Conservation (phyloP, 768 basidiomycete species). For the Mycena chlorophos region DNA sequence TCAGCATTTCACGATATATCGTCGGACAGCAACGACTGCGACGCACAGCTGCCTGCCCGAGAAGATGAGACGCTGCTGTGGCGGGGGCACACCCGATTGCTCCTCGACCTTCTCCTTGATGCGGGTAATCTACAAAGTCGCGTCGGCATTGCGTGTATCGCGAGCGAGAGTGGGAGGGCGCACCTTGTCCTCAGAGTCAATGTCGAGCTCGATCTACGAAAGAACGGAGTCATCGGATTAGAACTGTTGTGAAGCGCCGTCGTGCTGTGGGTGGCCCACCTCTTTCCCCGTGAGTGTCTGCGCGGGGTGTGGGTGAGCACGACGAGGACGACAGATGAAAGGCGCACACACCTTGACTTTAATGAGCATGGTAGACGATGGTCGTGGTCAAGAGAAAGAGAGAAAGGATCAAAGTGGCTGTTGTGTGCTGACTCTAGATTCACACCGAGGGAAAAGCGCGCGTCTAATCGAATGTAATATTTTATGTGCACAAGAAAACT, state of each 20-base stretch:
- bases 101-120: conserved; percentile 99
- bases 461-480: too few relatives aligned
- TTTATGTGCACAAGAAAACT: background rate
- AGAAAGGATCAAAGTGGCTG: background rate
- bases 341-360: conserved; percentile 74
- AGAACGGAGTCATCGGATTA: conserved; percentile 14
- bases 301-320: background rate
- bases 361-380: conserved; percentile 75
- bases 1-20: background rate
- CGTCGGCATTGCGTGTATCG: background rate
- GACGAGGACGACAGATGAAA: conserved; percentile 7
- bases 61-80: conserved; percentile 92
- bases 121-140: conserved; percentile 68
- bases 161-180: conserved; percentile 21
- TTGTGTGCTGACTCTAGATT: background rate
- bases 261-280: conserved; percentile 44
- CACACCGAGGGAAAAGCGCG: too few relatives aligned
- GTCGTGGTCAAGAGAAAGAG: conserved; percentile 12
- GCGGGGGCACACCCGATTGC: conserved; percentile 96
- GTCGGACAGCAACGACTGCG: background rate
- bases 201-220: conserved; percentile 87
- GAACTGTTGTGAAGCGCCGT: conserved; percentile 9
- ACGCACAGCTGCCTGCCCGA: conserved; percentile 89
- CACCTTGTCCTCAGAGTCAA: conserved; percentile 87
- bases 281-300: conserved; percentile 98